Conservation (phyloP, 148 eudicot genomes). For the Vaccinium darrowii region DNA sequence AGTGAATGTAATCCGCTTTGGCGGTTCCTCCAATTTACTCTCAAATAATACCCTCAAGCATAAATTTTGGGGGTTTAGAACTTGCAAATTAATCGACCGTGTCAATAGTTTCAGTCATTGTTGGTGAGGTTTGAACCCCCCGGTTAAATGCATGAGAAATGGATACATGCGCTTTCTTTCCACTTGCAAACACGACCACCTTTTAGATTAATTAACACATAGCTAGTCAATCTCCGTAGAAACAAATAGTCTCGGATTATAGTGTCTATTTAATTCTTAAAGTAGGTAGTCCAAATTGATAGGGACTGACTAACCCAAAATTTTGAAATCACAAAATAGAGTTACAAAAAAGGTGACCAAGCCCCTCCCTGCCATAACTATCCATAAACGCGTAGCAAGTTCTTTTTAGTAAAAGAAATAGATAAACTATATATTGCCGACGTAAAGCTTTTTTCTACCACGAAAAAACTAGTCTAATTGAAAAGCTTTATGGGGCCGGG, state of each 20-base stretch:
- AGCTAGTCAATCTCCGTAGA: not conserved
- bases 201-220: not conserved
- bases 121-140: too few relatives aligned
- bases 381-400: slow-evolving; percentile 5
- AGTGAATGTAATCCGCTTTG: too few relatives aligned
- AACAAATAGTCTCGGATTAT: slow-evolving; percentile 1
- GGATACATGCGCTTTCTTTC: too few relatives aligned
- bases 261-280: slow-evolving; percentile 2
- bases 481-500: not conserved
- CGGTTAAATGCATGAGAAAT: too few relatives aligned
- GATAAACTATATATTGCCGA: not conserved
- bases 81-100: too few relatives aligned
- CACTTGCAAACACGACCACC: not conserved
- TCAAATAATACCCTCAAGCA: too few relatives aligned
- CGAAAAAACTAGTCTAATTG: not conserved
- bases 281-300: not conserved
- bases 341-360: slow-evolving; percentile 18
- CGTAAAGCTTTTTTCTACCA: not conserved
- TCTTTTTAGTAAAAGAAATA: slow-evolving; percentile 19
- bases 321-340: not conserved
- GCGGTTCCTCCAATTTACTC: too few relatives aligned
- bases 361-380: slow-evolving; percentile 13
- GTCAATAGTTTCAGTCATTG: too few relatives aligned
- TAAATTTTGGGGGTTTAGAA: too few relatives aligned
- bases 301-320: not conserved